A percentile compares a stretch with the other conserved stretches of the same genome.
Evolutionary conservation across 345 rosid species (phyloP).

Genomic region (Salix exigua): DNA sequence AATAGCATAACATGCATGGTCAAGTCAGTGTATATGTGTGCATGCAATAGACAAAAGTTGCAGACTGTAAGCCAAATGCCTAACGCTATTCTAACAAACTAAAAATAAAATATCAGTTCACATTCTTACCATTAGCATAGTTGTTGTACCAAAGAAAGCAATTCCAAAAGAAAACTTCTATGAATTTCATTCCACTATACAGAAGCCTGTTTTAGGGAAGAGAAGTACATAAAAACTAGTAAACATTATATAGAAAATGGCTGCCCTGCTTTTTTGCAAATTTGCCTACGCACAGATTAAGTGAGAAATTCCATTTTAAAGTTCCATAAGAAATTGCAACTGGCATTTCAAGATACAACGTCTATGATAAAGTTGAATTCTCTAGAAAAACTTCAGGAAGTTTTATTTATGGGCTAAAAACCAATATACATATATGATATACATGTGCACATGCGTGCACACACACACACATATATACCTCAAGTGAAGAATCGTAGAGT

Average conservation of each 20-base stretch:
- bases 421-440: neutral
- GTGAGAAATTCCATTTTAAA: constrained; percentile 11
- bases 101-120: neutral
- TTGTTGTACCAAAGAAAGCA: neutral
- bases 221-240: too few species aligned
- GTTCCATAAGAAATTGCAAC: constrained; percentile 2
- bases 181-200: neutral
- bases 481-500: constrained; percentile 66
- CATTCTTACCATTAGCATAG: neutral
- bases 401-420: neutral
- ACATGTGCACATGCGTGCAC: too few species aligned
- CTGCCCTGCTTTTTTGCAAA: neutral
- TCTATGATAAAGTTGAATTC: neutral
- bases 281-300: neutral
- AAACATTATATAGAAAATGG: neutral
- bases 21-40: neutral
- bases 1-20: neutral
- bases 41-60: neutral
- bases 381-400: neutral
- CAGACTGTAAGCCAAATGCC: neutral
- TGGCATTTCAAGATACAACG: neutral
- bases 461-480: constrained; percentile 34
- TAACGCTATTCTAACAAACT: neutral
- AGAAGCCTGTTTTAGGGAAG: neutral
- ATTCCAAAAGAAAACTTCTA: neutral